phyloP scores from a whole-genome alignment of 78 protist genomes.

The Paulinella micropora region DNA sequence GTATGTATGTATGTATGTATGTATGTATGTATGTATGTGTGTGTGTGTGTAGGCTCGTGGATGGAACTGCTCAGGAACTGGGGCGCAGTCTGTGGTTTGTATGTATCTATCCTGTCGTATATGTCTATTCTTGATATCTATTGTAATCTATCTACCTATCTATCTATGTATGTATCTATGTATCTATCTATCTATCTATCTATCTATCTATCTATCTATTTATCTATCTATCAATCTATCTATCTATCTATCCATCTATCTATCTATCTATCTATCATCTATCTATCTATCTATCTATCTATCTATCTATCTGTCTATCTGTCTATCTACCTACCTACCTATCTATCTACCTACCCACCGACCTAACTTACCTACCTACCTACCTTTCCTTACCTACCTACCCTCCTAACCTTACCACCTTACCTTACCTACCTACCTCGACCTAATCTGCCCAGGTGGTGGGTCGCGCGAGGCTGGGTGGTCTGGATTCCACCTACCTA shows the following conservation, averaged over 20 bases:
- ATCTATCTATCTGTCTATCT: too few species aligned
- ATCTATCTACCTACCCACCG: too few species aligned
- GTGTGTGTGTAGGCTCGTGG: constrained; percentile 39
- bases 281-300: background rate
- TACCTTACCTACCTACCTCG: too few species aligned
- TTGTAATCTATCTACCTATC: background rate
- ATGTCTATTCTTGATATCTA: background rate
- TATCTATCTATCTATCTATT: background rate
- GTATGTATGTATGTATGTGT: background rate
- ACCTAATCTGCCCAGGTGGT: too few species aligned
- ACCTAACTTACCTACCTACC: too few species aligned
- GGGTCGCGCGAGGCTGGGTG: too few species aligned
- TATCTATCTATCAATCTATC: background rate
- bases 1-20: background rate
- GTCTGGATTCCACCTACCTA: too few species aligned
- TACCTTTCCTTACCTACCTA: too few species aligned
- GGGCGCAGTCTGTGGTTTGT: constrained; percentile 82
- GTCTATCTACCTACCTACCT: too few species aligned
- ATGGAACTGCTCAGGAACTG: constrained; percentile 73
- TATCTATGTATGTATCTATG: background rate
- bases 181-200: background rate
- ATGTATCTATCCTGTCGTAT: background rate
- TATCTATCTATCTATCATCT: background rate
- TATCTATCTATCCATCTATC: background rate
- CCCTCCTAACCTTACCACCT: too few species aligned